These are phyloP conservation scores for Tulasnella sp. DNA, from an alignment of 768 basidiomycete species.

Conservation along the genomic window DNA sequence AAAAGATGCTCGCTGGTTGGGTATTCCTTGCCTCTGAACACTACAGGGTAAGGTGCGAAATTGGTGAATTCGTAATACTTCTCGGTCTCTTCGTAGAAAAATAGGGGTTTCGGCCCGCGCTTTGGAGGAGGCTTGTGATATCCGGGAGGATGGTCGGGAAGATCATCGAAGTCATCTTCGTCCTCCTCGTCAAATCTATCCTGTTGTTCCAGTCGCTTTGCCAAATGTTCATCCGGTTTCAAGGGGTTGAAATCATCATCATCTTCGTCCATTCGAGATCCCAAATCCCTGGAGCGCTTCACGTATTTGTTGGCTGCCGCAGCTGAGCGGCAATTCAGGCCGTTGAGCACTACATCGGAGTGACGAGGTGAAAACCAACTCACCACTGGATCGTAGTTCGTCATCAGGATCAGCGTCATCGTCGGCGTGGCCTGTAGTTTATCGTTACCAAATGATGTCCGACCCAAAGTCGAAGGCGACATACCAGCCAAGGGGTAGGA, in stretches of 20 bases:
- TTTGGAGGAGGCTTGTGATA: background rate
- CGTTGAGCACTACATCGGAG: background rate
- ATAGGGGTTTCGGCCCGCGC: background rate
- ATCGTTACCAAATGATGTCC: background rate
- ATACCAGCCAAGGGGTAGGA: background rate
- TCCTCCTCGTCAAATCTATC: background rate
- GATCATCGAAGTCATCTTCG: background rate
- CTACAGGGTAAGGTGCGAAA: background rate
- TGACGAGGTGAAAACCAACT: background rate
- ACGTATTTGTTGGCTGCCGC: background rate
- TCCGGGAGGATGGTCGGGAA: background rate
- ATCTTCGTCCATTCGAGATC: background rate
- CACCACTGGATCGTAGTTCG: background rate
- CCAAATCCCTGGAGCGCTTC: background rate
- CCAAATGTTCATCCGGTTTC: background rate
- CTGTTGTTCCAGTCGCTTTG: background rate
- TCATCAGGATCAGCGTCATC: background rate
- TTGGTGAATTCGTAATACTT: slow-evolving; percentile 16
- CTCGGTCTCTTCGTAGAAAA: background rate
- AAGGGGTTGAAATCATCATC: background rate
- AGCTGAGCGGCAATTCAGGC: background rate
- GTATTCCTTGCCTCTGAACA: slow-evolving; percentile 1
- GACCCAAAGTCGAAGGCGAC: background rate
- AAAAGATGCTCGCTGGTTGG: slow-evolving; percentile 19
- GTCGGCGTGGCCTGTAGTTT: background rate